Conservation (phyloP, 2,329 filamentous ascomycete genomes). For the Pyrenochaeta sp. region DNA sequence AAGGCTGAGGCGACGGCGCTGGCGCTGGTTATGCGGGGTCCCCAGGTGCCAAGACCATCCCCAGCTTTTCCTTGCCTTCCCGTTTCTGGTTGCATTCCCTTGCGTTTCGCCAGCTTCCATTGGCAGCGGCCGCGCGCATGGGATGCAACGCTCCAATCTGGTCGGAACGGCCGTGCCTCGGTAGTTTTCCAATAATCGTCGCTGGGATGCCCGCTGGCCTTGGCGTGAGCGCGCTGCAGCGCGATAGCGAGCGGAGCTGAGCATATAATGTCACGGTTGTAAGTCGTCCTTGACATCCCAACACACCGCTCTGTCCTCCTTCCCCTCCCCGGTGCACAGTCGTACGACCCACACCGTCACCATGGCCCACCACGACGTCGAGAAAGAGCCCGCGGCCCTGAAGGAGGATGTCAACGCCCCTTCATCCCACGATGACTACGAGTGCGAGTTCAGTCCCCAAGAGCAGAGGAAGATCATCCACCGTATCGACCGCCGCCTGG, state of each 20-base stretch:
- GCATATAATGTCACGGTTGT: constrained; percentile 15
- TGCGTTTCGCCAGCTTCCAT: constrained; percentile 4
- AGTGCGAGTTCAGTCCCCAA: constrained; percentile 59
- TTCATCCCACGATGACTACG: constrained; percentile 35
- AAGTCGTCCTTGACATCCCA: constrained; percentile 11
- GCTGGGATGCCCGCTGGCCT: constrained; percentile 10
- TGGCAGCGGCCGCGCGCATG: constrained; percentile 1
- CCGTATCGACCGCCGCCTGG: constrained; percentile 68
- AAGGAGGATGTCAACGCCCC: constrained; percentile 33
- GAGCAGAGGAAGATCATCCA: constrained; percentile 74
- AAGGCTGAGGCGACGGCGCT: constrained; percentile 12
- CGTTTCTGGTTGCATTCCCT: constrained; percentile 15
- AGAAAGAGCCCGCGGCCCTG: constrained; percentile 29
- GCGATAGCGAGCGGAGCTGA: constrained; percentile 12
- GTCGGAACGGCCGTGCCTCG: constrained; percentile 27
- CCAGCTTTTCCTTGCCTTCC: constrained; percentile 23
- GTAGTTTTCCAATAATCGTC: constrained; percentile 27
- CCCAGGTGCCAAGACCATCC: constrained; percentile 36
- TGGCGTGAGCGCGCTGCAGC: constrained; percentile 24
- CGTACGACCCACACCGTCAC: constrained; percentile 8
- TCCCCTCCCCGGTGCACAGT: constrained; percentile 3
- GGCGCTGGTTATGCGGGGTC: constrained; percentile 33
- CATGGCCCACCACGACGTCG: constrained; percentile 32
- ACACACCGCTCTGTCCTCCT: constrained; percentile 3
- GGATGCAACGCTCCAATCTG: constrained; percentile 13